phyloP scores from a whole-genome alignment of 164 flowering plant genomes.

The Chloranthus sessilifolius region DNA sequence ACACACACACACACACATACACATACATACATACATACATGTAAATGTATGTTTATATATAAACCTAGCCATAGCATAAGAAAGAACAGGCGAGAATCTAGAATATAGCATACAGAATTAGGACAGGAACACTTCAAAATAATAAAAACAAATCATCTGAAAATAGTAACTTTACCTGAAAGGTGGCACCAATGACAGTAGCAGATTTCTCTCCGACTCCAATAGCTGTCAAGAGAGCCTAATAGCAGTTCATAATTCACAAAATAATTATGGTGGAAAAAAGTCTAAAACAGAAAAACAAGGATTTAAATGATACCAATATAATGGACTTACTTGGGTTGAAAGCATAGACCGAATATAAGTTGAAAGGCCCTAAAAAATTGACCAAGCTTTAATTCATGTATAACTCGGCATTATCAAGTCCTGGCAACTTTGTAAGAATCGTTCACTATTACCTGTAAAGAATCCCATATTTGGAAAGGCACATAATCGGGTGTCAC shows the following conservation, averaged over 20 bases:
- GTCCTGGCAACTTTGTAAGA: neutral
- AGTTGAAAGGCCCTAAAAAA: conserved; percentile 84
- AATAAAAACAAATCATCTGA: neutral
- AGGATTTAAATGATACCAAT: neutral
- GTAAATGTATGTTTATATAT: too few relatives aligned
- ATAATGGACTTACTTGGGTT: conserved; percentile 58
- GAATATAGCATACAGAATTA: neutral
- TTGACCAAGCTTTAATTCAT: neutral
- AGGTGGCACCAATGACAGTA: conserved; percentile 93
- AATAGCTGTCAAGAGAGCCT: conserved; percentile 97
- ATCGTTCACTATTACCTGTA: conserved; percentile 54
- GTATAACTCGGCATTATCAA: neutral
- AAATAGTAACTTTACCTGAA: conserved; percentile 52
- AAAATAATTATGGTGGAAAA: too few relatives aligned
- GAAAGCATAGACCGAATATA: conserved; percentile 93
- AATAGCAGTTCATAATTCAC: conserved; percentile 3
- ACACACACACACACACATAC: too few relatives aligned
- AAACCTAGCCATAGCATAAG: too few relatives aligned
- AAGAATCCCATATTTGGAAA: conserved; percentile 90
- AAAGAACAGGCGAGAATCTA: too few relatives aligned
- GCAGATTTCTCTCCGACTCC: conserved; percentile 99
- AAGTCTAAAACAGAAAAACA: neutral
- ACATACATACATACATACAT: too few relatives aligned
- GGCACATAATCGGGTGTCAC: conserved; percentile 91
- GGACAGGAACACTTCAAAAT: neutral